Evolutionary conservation across 345 rosid genomes (phyloP), one percentile per base, ranked within the genome.

Genomic region (Hirschfeldia incana): DNA sequence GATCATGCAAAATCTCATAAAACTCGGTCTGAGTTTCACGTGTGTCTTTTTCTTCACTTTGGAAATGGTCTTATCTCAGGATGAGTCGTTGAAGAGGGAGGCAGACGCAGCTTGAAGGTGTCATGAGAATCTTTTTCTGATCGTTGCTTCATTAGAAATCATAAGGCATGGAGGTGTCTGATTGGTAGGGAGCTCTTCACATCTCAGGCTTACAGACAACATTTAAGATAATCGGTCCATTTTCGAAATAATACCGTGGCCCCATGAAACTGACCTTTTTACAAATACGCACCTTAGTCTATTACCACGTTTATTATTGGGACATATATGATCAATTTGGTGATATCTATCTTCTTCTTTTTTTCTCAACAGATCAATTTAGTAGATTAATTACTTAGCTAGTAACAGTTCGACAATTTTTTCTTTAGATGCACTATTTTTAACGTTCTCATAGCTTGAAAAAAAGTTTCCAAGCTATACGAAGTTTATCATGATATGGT

Each of bases 101-200:
- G 8, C 57, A 51, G 21, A 51, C 57, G 2, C 21, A 51, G 57
- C 57, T 51, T 51, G 57, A 51, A 51, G 21, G 21, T 21, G 57
- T n/a, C 57, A 51, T 51, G 57, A 51, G 57, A n/a, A 51, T 51
- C 57, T 51, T 51, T 51, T 46, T n/a, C 53, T 44, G 53, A 5
- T 12, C 53, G 55, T 13, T 49, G 55, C 55, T 13, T 21, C 21
- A 21, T 21, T 21, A 74, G 78, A 67, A 49, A 79, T 79, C 75
- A 79, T 62, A 79, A 79, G 71, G 82, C 78, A 79, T 79, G 82
- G 78, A 62, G 65, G 69, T 79, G 82, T 74, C 82, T 74, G 78
- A 79, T 74, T 62, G 82, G 78, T 74, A 74, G 75, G 82, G 78
- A 79, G 74, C 75, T 79, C 65, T 46, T 26, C 74, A 79, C 78